phyloP scores from a whole-genome alignment of 345 rosid species.

The Camelina hispida region DNA sequence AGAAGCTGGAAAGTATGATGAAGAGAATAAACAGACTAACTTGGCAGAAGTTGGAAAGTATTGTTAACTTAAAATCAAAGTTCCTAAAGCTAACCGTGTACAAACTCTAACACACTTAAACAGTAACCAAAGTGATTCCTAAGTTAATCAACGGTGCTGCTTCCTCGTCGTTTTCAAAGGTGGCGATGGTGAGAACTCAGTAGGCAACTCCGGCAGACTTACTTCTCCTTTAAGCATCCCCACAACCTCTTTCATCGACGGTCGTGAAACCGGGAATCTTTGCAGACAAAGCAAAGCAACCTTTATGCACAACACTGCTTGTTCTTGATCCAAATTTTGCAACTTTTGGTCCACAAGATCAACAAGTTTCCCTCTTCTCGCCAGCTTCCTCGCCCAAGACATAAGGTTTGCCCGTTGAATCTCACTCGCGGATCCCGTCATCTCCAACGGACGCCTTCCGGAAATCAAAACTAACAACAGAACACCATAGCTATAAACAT shows the following conservation, averaged over 20 bases:
- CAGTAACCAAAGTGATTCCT: slow-evolving; percentile 13
- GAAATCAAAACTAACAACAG: slow-evolving; percentile 76
- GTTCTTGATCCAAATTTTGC: slow-evolving; percentile 63
- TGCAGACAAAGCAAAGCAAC: slow-evolving; percentile 89
- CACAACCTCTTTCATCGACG: slow-evolving; percentile 81
- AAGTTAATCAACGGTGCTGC: slow-evolving; percentile 42
- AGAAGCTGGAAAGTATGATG: background rate
- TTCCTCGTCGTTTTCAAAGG: slow-evolving; percentile 56
- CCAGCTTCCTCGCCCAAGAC: slow-evolving; percentile 94
- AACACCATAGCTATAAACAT: slow-evolving; percentile 94
- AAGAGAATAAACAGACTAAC: slow-evolving; percentile 1
- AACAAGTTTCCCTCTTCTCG: slow-evolving; percentile 71
- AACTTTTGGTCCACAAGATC: slow-evolving; percentile 83
- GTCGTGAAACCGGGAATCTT: slow-evolving; percentile 72
- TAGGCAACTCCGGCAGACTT: slow-evolving; percentile 70
- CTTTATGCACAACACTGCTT: slow-evolving; percentile 76
- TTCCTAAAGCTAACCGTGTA: slow-evolving; percentile 2
- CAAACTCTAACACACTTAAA: background rate
- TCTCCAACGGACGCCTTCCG: slow-evolving; percentile 91
- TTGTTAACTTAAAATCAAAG: background rate
- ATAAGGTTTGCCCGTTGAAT: slow-evolving; percentile 88
- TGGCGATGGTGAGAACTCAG: slow-evolving; percentile 84
- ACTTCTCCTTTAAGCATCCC: slow-evolving; percentile 72
- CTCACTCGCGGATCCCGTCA: slow-evolving; percentile 81
- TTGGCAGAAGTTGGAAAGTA: slow-evolving; percentile 1